Base-by-base conservation (phyloP, 331 rosid species). In the Phaseolus coccineus region DNA sequence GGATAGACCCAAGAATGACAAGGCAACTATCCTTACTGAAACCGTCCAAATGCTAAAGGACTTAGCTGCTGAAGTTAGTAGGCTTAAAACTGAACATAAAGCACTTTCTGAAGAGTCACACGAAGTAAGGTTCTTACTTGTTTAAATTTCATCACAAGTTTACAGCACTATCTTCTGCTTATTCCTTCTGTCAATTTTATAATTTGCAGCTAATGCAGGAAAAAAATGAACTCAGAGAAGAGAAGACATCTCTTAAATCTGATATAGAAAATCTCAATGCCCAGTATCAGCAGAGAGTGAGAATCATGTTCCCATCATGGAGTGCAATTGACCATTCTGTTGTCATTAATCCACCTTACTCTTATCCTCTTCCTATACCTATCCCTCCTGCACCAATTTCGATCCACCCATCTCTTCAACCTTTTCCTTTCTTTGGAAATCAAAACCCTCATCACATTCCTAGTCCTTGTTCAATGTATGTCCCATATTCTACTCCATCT, bases 1-100 rank as follows among this genome's bases (percentile, higher is more conserved):
- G 11, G 96, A 88, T 81, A 95, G 97, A 90, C 97, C 97, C 37
- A 91, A 88, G 88, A 92, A 95, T 73, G 99, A 95, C 82, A 95
- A 95, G 84, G 97, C 88, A 44, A 93, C 97, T 50, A 95, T 95
- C 56, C 94, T 95, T 44, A 81, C 90, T 0, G 96, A 93, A 85
- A 87, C 99, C 2, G n/a, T 95, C 76, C 96, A 95, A 80, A 69
- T 87, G 79, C 87, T 95, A 63, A 89, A 88, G 78, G 99, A 95
- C 81, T 87, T 91, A 53, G 82, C 87, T 27, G 86, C 88, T 13
- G 91, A 95, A 83, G 97, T 95, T 28, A 77, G 68, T 79, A 85
- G 83, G 69, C 84, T 93, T 39, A 93, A 93, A 87, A 81, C 85
- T 0, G 97, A 93, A 80, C 91, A 87, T 73, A 80, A 87, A 56